These are phyloP conservation scores for Pseudoneurospora amorphoporcata DNA, from an alignment of 495 filamentous ascomycete genomes.

Conservation along the genomic window DNA sequence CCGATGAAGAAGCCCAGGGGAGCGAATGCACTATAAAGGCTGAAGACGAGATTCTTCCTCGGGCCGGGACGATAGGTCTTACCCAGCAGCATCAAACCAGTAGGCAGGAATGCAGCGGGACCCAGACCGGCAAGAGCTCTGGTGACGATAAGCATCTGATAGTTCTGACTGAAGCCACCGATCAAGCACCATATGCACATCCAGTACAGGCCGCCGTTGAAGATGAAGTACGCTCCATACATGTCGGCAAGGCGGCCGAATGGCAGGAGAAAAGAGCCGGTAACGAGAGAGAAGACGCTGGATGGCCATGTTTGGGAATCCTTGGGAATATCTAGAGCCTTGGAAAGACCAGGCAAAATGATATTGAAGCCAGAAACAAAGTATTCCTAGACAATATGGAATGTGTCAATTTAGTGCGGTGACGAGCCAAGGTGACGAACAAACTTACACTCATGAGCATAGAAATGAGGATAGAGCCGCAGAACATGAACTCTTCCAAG, in stretches of 20 bases:
- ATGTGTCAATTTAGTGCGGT: not conserved
- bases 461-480: constrained; percentile 62
- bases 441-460: constrained; percentile 56
- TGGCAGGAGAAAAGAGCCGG: constrained; percentile 63
- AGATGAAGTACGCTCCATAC: constrained; percentile 66
- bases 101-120: constrained; percentile 66
- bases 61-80: constrained; percentile 75
- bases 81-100: constrained; percentile 69
- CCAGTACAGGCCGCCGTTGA: constrained; percentile 60
- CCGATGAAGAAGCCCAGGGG: constrained; percentile 73
- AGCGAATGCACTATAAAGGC: constrained; percentile 68
- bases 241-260: constrained; percentile 70
- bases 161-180: constrained; percentile 59
- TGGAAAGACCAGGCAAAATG: constrained; percentile 57
- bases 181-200: constrained; percentile 62
- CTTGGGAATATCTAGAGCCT: constrained; percentile 53
- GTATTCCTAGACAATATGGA: constrained; percentile 46
- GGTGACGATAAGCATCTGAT: constrained; percentile 62
- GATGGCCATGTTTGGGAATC: constrained; percentile 69
- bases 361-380: constrained; percentile 83
- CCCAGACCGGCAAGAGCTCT: constrained; percentile 75
- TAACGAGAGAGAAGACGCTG: constrained; percentile 63
- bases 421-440: not conserved
- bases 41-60: constrained; percentile 77
- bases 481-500: constrained; percentile 58